Evolutionary conservation across 768 basidiomycete genomes (phyloP).

Genomic region (Ephemerocybe angulata): DNA sequence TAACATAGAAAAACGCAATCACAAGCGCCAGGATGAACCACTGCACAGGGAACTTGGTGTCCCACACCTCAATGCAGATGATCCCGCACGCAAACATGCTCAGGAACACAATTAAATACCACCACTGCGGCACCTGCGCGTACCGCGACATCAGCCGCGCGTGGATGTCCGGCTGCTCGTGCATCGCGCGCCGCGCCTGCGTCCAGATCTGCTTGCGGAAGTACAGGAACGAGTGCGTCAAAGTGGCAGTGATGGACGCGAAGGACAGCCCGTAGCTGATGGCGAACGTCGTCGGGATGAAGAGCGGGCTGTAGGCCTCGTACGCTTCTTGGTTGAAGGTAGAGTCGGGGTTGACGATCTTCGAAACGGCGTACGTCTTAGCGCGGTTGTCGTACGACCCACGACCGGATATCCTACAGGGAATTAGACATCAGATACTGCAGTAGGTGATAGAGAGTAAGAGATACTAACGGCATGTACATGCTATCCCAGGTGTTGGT

Average conservation of each 20-base stretch:
- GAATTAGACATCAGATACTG: background rate
- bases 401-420: conserved; percentile 51
- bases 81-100: conserved; percentile 67
- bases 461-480: conserved; percentile 48
- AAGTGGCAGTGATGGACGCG: conserved; percentile 71
- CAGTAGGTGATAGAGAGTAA: conserved; percentile 13
- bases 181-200: conserved; percentile 64
- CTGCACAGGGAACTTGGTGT: conserved; percentile 64
- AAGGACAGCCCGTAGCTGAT: conserved; percentile 81
- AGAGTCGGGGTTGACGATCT: conserved; percentile 50
- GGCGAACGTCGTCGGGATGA: conserved; percentile 70
- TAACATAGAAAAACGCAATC: conserved; percentile 62
- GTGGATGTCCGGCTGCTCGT: conserved; percentile 82
- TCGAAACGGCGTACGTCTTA: conserved; percentile 50
- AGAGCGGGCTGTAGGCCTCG: conserved; percentile 56
- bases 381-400: conserved; percentile 67
- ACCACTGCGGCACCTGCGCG: conserved; percentile 77
- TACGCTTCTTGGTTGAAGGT: conserved; percentile 58
- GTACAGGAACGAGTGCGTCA: conserved; percentile 67
- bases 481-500: conserved; percentile 59
- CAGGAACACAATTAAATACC: conserved; percentile 70
- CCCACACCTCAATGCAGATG: conserved; percentile 66
- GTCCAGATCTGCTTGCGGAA: conserved; percentile 77
- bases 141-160: conserved; percentile 78
- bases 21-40: conserved; percentile 67